Conservation (phyloP, 805 yeast species). For the Metahyphopichia silvanorum region DNA sequence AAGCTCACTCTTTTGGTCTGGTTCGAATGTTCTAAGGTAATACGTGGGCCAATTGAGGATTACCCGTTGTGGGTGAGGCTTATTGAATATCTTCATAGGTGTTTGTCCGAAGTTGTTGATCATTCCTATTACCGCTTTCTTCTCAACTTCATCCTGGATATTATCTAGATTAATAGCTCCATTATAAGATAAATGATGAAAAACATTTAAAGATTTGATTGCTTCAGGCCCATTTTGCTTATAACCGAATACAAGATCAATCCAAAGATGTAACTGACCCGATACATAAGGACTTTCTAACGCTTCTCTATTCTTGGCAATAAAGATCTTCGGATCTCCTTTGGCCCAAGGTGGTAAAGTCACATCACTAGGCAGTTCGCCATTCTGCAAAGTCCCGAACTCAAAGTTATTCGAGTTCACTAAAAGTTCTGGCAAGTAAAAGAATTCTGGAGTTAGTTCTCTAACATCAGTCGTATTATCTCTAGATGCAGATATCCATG, state of each 20-base stretch:
- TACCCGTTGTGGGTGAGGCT: constrained; percentile 60
- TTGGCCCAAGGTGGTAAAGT: constrained; percentile 81
- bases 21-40: constrained; percentile 27
- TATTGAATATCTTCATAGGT: constrained; percentile 66
- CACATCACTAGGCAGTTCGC: constrained; percentile 60
- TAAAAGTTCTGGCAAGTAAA: constrained; percentile 75
- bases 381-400: constrained; percentile 67
- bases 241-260: constrained; percentile 77
- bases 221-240: constrained; percentile 77
- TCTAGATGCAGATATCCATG: constrained; percentile 76
- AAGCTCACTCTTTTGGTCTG: constrained; percentile 32
- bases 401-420: constrained; percentile 62
- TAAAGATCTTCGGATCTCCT: constrained; percentile 69
- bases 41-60: constrained; percentile 33
- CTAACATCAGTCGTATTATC: constrained; percentile 87
- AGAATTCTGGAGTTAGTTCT: constrained; percentile 85
- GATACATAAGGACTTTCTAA: constrained; percentile 81
- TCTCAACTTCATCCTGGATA: constrained; percentile 70
- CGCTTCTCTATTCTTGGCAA: constrained; percentile 76
- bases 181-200: constrained; percentile 79
- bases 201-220: constrained; percentile 64
- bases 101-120: constrained; percentile 93
- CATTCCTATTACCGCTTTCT: constrained; percentile 74
- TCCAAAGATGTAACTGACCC: constrained; percentile 75
- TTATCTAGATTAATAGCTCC: constrained; percentile 79